Conservation (phyloP, 768 basidiomycete genomes). For the Polyporus arcularius region DNA sequence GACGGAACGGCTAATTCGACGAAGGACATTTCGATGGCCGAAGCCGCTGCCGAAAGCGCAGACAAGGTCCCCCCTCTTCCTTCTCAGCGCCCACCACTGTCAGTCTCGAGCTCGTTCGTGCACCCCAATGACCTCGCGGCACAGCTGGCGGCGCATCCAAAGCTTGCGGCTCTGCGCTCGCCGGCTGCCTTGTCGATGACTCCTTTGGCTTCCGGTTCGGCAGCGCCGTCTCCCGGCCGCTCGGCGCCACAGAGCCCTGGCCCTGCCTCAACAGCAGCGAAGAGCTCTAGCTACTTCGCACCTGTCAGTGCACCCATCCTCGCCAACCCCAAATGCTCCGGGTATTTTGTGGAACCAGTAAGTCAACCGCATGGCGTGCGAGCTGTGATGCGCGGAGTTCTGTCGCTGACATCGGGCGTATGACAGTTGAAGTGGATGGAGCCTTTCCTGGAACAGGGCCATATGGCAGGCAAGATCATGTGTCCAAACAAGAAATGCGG, state of each 20-base stretch:
- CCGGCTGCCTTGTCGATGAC: constrained; percentile 29
- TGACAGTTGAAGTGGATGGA: constrained; percentile 94
- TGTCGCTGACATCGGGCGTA: neutral
- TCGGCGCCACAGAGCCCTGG: constrained; percentile 26
- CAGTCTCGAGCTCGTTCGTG: constrained; percentile 27
- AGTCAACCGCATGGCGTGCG: constrained; percentile 33
- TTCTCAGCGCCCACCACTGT: constrained; percentile 13
- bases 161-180: constrained; percentile 49
- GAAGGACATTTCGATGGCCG: neutral
- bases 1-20: constrained; percentile 4
- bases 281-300: constrained; percentile 17
- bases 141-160: constrained; percentile 47
- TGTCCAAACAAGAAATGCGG: constrained; percentile 93
- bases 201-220: constrained; percentile 18
- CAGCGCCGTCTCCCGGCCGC: constrained; percentile 16
- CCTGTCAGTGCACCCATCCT: constrained; percentile 62
- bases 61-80: constrained; percentile 13
- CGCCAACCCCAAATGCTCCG: constrained; percentile 83
- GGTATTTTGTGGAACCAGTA: constrained; percentile 96
- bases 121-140: constrained; percentile 43
- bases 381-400: neutral
- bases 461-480: constrained; percentile 82
- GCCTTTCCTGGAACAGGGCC: constrained; percentile 69
- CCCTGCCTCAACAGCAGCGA: neutral
- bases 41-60: neutral